Percentiles rank a stretch among this genome's conserved stretches.
These are phyloP conservation scores for Boletus rufocinnamomeus DNA, from an alignment of 768 basidiomycete genomes.

Conservation along the genomic window DNA sequence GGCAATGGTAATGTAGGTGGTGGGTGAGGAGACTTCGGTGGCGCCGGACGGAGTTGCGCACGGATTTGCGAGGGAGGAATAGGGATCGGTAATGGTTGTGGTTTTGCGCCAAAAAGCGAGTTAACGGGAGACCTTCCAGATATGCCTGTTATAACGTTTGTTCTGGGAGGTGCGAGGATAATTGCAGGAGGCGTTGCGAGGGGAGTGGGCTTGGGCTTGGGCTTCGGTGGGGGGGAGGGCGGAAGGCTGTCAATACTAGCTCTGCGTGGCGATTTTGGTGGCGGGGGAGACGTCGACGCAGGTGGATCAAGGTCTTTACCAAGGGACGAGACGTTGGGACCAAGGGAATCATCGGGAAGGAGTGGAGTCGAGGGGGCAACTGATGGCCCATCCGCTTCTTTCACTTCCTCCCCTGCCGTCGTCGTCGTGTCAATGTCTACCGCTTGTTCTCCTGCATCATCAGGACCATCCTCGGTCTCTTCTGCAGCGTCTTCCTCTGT, in stretches of 20 bases:
- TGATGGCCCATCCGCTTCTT: neutral
- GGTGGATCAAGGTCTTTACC: constrained; percentile 16
- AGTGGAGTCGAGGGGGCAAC: constrained; percentile 6
- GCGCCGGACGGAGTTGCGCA: constrained; percentile 32
- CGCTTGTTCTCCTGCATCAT: constrained; percentile 1
- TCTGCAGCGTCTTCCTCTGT: neutral
- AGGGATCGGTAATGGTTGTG: constrained; percentile 29
- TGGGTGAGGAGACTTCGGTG: constrained; percentile 23
- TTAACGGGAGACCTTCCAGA: constrained; percentile 29
- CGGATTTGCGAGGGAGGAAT: constrained; percentile 32
- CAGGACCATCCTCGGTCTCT: neutral
- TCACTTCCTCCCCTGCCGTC: neutral
- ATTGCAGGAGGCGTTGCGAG: constrained; percentile 7
- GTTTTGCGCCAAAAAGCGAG: constrained; percentile 25
- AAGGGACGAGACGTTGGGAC: constrained; percentile 11
- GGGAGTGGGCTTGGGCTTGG: constrained; percentile 20
- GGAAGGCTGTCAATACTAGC: constrained; percentile 20
- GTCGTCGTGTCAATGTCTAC: neutral
- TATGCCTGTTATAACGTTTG: constrained; percentile 22
- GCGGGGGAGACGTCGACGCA: neutral
- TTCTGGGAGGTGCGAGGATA: constrained; percentile 20
- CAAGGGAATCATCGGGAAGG: constrained; percentile 16
- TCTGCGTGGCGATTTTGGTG: constrained; percentile 9
- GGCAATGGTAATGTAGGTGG: constrained; percentile 27
- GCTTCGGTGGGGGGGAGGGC: constrained; percentile 26